Evolutionary conservation across 2,329 filamentous ascomycete genomes (phyloP), one percentile per base, ranked within the genome.

Genomic region (Xylariaceae sp.): DNA sequence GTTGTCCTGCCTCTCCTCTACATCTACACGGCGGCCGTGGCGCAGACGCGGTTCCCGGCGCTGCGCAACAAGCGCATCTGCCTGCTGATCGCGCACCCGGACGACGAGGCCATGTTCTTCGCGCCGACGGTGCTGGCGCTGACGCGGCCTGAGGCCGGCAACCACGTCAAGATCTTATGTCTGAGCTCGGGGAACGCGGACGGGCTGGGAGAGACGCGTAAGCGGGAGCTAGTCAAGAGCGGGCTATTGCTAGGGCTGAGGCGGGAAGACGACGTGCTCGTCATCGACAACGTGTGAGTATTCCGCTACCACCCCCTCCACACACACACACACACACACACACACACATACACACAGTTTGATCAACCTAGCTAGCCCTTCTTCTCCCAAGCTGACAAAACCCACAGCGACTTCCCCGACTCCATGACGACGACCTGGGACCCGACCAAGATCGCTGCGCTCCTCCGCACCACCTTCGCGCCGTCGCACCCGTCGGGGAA

Each of bases 21-120:
- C 75, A 76, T 78, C 60, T 81, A 81, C 71, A 78, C 79, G 2
- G 77, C 75, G 21, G 73, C 74, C 42, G 69, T 77, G n/a, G 73
- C 79, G 42, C 74, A 77, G 59, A 66, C 75, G 21, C 75, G 81
- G 29, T 84, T 90, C 65, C 89, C 91, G 3, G 82, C 78, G 44
- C 78, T 97, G 61, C 81, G 80, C 65, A 89, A 91, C 77, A 96
- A 96, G 81, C 87, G 90, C 69, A 91, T 99, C 70, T 89, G 90
- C 71, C 83, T 99, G 51, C 81, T 99, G 52, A 98, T 99, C 69
- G 95, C 95, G 20, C 95, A 99, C 76, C 95, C 95, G 0, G 95
- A 99, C 75, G 95, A 99, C 70, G 95, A 99, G 79, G 95, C 93
- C 73, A 99, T 99, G 95, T 99, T 99, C 81, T 99, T 99, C 76